phyloP scores from a whole-genome alignment of 352 stramenopile genomes.

The Plasmopara muralis region DNA sequence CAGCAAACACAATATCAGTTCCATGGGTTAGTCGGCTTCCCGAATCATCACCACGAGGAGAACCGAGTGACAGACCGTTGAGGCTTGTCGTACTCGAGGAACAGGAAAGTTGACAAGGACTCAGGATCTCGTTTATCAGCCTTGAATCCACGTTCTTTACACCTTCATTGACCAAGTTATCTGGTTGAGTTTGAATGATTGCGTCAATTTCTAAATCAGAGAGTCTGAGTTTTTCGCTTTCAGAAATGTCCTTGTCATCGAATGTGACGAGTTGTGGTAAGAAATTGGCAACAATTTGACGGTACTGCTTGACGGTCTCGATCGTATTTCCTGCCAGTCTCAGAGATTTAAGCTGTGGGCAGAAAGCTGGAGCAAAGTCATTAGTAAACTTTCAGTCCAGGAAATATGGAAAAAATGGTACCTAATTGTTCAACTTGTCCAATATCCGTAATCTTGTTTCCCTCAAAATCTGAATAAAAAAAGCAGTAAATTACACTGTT shows the following conservation, averaged over 20 bases:
- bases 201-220: no score
- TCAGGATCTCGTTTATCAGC: no score
- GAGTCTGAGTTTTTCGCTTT: conserved; percentile 18
- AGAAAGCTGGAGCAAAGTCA: no score
- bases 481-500: conserved; percentile 11
- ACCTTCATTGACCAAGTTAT: no score
- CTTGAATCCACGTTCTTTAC: no score
- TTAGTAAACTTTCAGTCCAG: no score
- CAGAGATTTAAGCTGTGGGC: conserved; percentile 24
- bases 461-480: no score
- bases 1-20: conserved; percentile 82
- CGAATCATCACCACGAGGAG: conserved; percentile 35
- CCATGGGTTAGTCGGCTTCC: conserved; percentile 84
- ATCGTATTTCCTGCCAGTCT: conserved; percentile 71
- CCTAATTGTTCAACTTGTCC: no score
- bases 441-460: no score
- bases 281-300: conserved; percentile 59
- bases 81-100: conserved; percentile 16
- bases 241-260: conserved; percentile 38
- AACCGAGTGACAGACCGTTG: conserved; percentile 13
- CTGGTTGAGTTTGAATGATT: no score
- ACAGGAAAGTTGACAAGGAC: no score
- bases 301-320: conserved; percentile 48
- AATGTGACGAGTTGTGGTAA: conserved; percentile 62
- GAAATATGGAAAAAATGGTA: no score